Conservation (phyloP, 306 rosid genomes). For the cucumber (Cucumis sativus) region Cucumber_9930_V3 NC_026658.2:24533501-24534000, state of each 20-base stretch:
- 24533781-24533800: not conserved
- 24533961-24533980: conserved; percentile 78
- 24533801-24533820: not conserved
- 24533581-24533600: conserved; percentile 65
- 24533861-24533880: conserved; percentile 57
- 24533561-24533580: conserved; percentile 76
- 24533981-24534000: conserved; percentile 72
- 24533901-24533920: conserved; percentile 51
- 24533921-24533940: conserved; percentile 53
- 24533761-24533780: conserved; percentile 5
- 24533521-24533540: conserved; percentile 93
- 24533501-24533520: not conserved
- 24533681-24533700: conserved; percentile 68
- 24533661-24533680: conserved; percentile 59
- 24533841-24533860: not conserved
- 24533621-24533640: conserved; percentile 60
- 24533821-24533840: not conserved
- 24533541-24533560: conserved; percentile 53
- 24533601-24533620: conserved; percentile 79
- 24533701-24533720: conserved; percentile 78
- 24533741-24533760: conserved; percentile 41
- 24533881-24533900: conserved; percentile 55
- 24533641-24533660: conserved; percentile 84
- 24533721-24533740: conserved; percentile 55
- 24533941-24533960: conserved; percentile 71